These are phyloP conservation scores for Trichoderma afroharzianum DNA, from an alignment of 2,329 filamentous ascomycete genomes.

Conservation along the genomic window DNA sequence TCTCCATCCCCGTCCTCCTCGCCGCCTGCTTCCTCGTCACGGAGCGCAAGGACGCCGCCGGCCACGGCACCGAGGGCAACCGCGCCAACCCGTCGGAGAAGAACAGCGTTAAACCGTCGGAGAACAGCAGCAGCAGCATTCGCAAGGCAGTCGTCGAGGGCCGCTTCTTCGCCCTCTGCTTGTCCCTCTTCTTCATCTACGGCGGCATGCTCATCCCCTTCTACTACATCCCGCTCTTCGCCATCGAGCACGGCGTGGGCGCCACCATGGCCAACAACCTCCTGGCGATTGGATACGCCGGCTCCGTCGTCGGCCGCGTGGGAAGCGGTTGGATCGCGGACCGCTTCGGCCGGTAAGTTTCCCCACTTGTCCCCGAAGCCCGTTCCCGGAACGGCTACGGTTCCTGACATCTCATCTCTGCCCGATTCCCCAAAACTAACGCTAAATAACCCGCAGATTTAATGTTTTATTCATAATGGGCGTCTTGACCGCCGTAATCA, in stretches of 20 bases:
- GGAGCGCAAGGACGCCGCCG: conserved; percentile 22
- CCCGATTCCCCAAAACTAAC: background rate
- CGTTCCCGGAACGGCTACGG: background rate
- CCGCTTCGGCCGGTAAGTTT: conserved; percentile 39
- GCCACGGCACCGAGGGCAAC: conserved; percentile 19
- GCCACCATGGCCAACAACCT: conserved; percentile 55
- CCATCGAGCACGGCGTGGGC: conserved; percentile 44
- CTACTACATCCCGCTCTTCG: conserved; percentile 46
- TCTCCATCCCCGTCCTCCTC: conserved; percentile 26
- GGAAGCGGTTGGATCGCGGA: conserved; percentile 51
- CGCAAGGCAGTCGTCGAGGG: conserved; percentile 28
- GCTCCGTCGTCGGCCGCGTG: conserved; percentile 51
- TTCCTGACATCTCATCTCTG: background rate
- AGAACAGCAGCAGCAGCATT: conserved; percentile 10
- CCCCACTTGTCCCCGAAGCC: background rate
- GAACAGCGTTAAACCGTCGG: conserved; percentile 12
- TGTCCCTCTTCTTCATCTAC: conserved; percentile 27
- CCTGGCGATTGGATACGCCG: conserved; percentile 58
- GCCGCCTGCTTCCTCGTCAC: conserved; percentile 29
- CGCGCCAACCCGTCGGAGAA: conserved; percentile 14
- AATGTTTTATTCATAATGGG: conserved; percentile 37
- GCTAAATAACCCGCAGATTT: conserved; percentile 27
- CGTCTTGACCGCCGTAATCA: conserved; percentile 25
- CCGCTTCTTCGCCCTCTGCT: conserved; percentile 24
- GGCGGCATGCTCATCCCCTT: conserved; percentile 31